Base-by-base conservation (phyloP, 805 yeast genomes). In the Cyberlindnera saturnus region DNA sequence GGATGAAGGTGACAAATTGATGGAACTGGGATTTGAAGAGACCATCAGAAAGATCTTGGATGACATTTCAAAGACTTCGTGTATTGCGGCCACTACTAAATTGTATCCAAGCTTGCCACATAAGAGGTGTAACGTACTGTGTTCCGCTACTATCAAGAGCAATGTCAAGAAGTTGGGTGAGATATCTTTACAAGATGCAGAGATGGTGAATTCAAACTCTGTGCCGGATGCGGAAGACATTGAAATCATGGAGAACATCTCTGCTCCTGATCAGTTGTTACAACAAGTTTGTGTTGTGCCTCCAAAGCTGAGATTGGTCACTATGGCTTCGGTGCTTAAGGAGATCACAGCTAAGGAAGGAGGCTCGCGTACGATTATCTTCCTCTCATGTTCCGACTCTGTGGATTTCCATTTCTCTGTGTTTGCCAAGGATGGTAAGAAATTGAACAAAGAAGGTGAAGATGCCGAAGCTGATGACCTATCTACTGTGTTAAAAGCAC, bases 1-100 rank as follows among this genome's bases (percentile, higher is more conserved):
- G 50, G 99, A 93, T 66, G 99, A 93, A 71, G 99, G 98, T 63
- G 99, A 93, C 66, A 77, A 90, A 51, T 74, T 93, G 54, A 87
- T 91, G 78, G 99, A 93, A 56, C 70, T 95, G 45, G 99, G 99
- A 0, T 93, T 93, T 60, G 96, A 93, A 63, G 97, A 93, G 61
- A 86, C 96, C 1, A 80, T 93, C 45, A 73, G 86, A 14, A 78
- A 82, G 49, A 88, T 91, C 50, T 69, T 95, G 40, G 68, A 70
- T 23, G 71, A 74, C 42, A 73, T 90, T 37, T 73, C 80, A 19
- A 65, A 65, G 23, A 51, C 46, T 6, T 57, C 60, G 51, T 64
- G 63, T 36, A 65, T 82, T 13, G 56, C 54, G 16, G 51, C 63
- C 6, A 62, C 66, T 8, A 60, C 66, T 6, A 48, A 49, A 8